These are phyloP conservation scores for Actinomucor elegans DNA, from an alignment of 371 early-diverging fungal species.

Conservation along the genomic window DNA sequence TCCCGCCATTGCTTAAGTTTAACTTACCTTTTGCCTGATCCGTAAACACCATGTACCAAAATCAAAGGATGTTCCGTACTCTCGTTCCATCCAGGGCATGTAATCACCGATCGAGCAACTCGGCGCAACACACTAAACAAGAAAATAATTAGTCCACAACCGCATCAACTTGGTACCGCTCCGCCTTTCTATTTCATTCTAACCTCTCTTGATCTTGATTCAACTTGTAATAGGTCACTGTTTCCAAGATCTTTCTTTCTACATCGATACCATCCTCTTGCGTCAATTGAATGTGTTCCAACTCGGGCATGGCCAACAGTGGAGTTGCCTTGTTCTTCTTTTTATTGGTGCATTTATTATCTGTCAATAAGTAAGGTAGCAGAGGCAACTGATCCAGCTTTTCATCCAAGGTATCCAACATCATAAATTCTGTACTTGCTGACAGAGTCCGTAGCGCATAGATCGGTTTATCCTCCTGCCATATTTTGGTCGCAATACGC, in stretches of 20 bases:
- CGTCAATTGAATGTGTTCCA: slow-evolving; percentile 34
- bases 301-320: slow-evolving; percentile 12
- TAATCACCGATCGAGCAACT: slow-evolving; percentile 56
- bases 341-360: slow-evolving; percentile 5
- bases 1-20: neutral
- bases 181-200: neutral
- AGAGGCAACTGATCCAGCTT: slow-evolving; percentile 47
- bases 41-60: slow-evolving; percentile 71
- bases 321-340: slow-evolving; percentile 19
- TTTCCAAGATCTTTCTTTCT: slow-evolving; percentile 35
- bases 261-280: slow-evolving; percentile 48
- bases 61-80: slow-evolving; percentile 36
- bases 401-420: slow-evolving; percentile 62
- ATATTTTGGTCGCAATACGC: slow-evolving; percentile 26
- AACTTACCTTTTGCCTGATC: slow-evolving; percentile 74
- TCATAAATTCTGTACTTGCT: slow-evolving; percentile 72
- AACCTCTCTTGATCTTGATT: slow-evolving; percentile 67
- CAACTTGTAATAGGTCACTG: slow-evolving; percentile 41
- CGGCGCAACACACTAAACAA: slow-evolving; percentile 56
- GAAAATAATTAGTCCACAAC: neutral
- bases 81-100: slow-evolving; percentile 49
- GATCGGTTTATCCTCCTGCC: slow-evolving; percentile 3
- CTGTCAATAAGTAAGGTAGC: slow-evolving; percentile 43
- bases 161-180: too few species aligned
- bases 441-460: slow-evolving; percentile 68